Evolutionary conservation across 306 rosid genomes (phyloP), one percentile per base, ranked within the genome.

Genomic region (Oxytropis ochrocephala): DNA sequence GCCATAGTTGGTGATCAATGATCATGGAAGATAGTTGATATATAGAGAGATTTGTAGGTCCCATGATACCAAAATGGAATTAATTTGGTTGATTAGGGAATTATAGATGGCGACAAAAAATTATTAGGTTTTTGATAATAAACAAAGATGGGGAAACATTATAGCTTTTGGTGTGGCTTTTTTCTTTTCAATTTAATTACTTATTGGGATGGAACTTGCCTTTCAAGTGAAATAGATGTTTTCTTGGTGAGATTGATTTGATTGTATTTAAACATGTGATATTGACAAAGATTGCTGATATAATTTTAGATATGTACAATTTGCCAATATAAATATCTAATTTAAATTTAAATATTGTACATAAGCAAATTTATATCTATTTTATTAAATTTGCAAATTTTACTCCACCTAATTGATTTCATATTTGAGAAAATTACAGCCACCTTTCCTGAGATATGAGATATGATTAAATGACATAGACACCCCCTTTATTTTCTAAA

Each of bases 21-120:
- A 4, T 33, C 46, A 19, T 78, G 82, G 41, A 61, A 55, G 69
- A 48, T 14, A 14, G 72, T 71, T 78, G 62, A 81, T 88, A 85
- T 73, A 85, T 83, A 88, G 73, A 84, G 75, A 53, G 78, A 48
- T 48, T 21, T 70, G 59, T 71, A 44, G 89, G 78, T 32, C 82
- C 83, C 80, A 77, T 82, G 2, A 2, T 16, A 44, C 39, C 75
- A 47, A 35, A 50, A 60, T 35, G 64, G 67, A 64, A 62, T 74
- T 44, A 57, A 79, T 70, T 82, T 81, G 38, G 77, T 73, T 79
- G 80, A 78, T 41, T 70, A 63, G 78, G 59, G 62, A 72, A 64
- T 81, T 70, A 53, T 58, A 62, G 60, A 43, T 50, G 48, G 29
- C 59, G 85, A 85, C 85, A 72, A 75, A 68, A 64, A 33, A 32